phyloP scores from a whole-genome alignment of 371 early-diverging fungal species.

The Pancytospora philotis region DNA sequence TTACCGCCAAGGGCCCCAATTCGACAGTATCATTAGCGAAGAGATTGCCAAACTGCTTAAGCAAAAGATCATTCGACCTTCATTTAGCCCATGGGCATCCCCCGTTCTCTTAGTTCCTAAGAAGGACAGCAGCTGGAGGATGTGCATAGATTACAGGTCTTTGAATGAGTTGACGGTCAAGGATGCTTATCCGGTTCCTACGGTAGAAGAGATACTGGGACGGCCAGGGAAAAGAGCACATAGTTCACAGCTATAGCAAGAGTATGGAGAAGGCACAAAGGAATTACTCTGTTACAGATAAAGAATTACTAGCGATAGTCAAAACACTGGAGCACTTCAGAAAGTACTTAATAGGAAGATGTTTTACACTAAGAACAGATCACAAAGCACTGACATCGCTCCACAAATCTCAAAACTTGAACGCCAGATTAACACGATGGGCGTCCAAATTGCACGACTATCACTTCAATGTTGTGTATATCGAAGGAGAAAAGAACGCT shows the following conservation, averaged over 20 bases:
- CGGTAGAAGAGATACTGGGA: constrained; percentile 35
- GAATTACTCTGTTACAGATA: constrained; percentile 33
- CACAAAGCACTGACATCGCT: constrained; percentile 40
- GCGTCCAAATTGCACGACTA: background rate
- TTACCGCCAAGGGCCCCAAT: too few species aligned
- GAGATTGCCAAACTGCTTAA: too few species aligned
- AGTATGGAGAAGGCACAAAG: constrained; percentile 26
- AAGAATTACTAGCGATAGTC: constrained; percentile 33
- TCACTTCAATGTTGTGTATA: background rate
- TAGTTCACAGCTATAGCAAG: constrained; percentile 29
- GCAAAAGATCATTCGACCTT: too few species aligned
- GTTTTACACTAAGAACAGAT: constrained; percentile 44
- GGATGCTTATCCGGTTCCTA: constrained; percentile 54
- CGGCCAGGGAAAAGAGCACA: background rate
- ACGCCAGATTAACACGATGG: background rate
- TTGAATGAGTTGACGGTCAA: constrained; percentile 13
- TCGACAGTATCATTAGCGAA: too few species aligned
- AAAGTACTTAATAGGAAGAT: constrained; percentile 32
- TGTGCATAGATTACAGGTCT: constrained; percentile 18
- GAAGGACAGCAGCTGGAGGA: background rate
- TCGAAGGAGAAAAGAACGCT: constrained; percentile 21
- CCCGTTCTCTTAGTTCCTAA: too few species aligned
- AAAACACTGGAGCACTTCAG: constrained; percentile 37
- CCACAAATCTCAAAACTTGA: constrained; percentile 1
- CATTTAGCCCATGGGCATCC: too few species aligned